Evolutionary conservation across 2,329 filamentous ascomycete genomes (phyloP).

Genomic region (Gnomoniopsis smithogilvyi): DNA sequence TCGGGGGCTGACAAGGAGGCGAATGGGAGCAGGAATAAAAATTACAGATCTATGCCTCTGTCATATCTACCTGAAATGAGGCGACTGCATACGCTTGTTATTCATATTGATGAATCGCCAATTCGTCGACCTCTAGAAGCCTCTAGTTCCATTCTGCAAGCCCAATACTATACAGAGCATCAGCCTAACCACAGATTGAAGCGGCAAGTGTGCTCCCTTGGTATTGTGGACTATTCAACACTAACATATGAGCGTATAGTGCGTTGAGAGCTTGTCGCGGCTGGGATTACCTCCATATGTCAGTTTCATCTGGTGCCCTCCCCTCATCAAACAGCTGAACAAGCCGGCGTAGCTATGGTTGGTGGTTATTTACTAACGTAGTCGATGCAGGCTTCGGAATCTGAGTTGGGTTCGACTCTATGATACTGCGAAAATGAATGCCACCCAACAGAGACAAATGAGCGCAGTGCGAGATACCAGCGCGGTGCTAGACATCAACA

Average conservation of each 20-base stretch:
- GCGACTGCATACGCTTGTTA: neutral
- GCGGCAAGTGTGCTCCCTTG: no score
- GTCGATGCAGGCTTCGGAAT: neutral
- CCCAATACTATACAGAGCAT: neutral
- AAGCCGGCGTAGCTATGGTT: neutral
- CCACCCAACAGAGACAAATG: neutral
- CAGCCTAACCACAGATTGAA: conserved; percentile 6
- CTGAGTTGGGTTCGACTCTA: neutral
- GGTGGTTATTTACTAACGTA: neutral
- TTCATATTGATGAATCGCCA: neutral
- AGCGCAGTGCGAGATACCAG: neutral
- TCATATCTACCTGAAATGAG: neutral
- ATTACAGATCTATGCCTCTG: neutral
- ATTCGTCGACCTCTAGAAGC: neutral
- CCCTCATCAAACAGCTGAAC: neutral
- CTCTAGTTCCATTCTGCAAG: neutral
- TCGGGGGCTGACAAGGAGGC: neutral
- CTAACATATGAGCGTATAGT: neutral
- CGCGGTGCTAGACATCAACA: neutral
- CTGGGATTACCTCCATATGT: neutral
- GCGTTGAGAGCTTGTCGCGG: neutral
- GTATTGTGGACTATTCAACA: no score
- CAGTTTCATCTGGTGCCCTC: neutral
- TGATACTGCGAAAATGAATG: neutral
- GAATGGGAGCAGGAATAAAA: neutral